phyloP scores from a whole-genome alignment of 2,329 filamentous ascomycete genomes.

The Teratosphaeria zuluensis region DNA sequence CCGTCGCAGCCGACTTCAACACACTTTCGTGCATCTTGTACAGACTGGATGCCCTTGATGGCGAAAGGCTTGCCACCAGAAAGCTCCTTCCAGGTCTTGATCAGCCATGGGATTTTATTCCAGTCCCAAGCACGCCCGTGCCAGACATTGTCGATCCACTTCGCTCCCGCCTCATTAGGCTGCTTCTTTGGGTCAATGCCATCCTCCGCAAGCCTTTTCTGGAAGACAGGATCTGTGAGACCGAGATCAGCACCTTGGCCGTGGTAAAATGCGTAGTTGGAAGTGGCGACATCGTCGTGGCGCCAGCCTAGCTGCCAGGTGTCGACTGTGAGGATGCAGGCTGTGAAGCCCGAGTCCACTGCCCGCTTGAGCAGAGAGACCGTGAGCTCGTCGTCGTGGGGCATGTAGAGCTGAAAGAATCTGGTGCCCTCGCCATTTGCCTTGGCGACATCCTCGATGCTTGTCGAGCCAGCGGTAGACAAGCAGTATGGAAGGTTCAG shows the following conservation, averaged over 20 bases:
- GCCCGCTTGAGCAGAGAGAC: slow-evolving; percentile 48
- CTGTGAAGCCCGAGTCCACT: slow-evolving; percentile 45
- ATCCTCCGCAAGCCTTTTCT: slow-evolving; percentile 39
- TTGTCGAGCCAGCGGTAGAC: slow-evolving; percentile 46
- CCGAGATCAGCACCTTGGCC: slow-evolving; percentile 51
- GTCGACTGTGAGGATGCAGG: slow-evolving; percentile 51
- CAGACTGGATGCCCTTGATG: slow-evolving; percentile 62
- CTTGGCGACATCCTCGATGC: slow-evolving; percentile 49
- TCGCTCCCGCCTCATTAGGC: slow-evolving; percentile 45
- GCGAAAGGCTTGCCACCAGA: slow-evolving; percentile 48
- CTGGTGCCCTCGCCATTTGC: slow-evolving; percentile 45
- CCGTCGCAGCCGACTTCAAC: slow-evolving; percentile 54
- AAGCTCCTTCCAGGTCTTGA: slow-evolving; percentile 46
- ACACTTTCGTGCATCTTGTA: slow-evolving; percentile 52
- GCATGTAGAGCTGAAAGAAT: slow-evolving; percentile 57
- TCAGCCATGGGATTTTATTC: slow-evolving; percentile 58
- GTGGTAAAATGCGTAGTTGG: slow-evolving; percentile 55
- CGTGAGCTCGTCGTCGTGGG: slow-evolving; percentile 52
- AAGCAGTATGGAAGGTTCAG: slow-evolving; percentile 51
- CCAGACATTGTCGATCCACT: slow-evolving; percentile 58
- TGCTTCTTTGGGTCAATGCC: slow-evolving; percentile 45
- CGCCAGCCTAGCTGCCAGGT: slow-evolving; percentile 57
- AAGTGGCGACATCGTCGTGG: slow-evolving; percentile 46
- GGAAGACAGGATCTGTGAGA: slow-evolving; percentile 51
- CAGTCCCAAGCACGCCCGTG: slow-evolving; percentile 55